Conservation (phyloP, 257 asterid genomes). For the Datura wrightii region DNA sequence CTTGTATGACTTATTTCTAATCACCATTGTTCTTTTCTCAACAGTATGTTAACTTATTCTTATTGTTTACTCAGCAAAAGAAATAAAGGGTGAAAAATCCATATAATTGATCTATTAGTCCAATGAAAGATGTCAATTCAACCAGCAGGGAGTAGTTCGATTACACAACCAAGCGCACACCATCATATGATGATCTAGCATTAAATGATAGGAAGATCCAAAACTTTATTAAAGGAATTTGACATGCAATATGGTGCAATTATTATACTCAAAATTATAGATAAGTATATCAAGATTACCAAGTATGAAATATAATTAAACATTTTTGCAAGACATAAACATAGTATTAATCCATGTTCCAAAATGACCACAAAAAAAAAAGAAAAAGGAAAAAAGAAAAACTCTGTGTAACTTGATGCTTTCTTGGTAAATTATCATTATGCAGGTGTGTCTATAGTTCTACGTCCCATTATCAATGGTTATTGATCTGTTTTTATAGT, state of each 20-base stretch:
- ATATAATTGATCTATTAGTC: neutral
- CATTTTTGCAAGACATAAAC: neutral
- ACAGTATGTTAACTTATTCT: neutral
- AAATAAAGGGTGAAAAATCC: neutral
- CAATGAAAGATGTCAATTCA: neutral
- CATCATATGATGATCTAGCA: neutral
- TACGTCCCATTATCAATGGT: constrained; percentile 5
- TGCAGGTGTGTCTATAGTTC: neutral
- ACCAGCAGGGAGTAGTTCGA: constrained; percentile 15
- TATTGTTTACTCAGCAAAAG: neutral
- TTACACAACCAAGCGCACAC: neutral
- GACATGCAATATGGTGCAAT: constrained; percentile 9
- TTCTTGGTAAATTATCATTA: neutral
- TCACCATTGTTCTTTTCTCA: neutral
- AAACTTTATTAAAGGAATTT: neutral
- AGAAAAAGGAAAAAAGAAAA: no score
- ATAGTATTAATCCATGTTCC: neutral
- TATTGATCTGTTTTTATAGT: neutral
- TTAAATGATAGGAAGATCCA: constrained; percentile 12
- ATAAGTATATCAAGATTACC: neutral
- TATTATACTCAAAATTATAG: neutral
- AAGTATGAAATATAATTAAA: neutral
- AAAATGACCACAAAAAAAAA: neutral
- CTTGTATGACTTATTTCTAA: neutral
- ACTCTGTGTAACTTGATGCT: neutral